Evolutionary conservation across 2,329 filamentous ascomycete species (phyloP).

Genomic region (Cladosporium sp.): DNA sequence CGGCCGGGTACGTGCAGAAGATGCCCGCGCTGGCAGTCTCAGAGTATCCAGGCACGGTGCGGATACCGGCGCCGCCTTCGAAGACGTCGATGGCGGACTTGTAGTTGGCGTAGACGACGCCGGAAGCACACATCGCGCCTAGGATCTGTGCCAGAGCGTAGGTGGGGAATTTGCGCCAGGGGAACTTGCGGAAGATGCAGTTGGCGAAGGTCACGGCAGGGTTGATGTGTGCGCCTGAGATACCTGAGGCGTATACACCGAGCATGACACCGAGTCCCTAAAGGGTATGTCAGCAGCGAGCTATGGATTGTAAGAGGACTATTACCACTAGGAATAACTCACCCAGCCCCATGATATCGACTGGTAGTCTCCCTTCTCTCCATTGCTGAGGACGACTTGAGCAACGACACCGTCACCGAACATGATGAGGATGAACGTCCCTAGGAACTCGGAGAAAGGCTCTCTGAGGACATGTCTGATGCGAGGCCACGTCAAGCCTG

Average conservation of each 20-base stretch:
- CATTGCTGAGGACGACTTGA: constrained; percentile 62
- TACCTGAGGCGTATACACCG: constrained; percentile 48
- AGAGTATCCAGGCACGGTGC: constrained; percentile 57
- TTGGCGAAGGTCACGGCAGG: constrained; percentile 68
- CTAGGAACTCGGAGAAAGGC: constrained; percentile 67
- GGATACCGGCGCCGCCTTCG: constrained; percentile 55
- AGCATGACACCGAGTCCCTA: constrained; percentile 66
- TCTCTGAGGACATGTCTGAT: constrained; percentile 56
- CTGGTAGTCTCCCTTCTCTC: constrained; percentile 52
- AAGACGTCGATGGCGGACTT: constrained; percentile 36
- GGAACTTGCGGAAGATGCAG: constrained; percentile 65
- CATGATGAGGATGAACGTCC: constrained; percentile 66
- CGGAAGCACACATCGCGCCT: constrained; percentile 62
- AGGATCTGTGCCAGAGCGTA: constrained; percentile 61
- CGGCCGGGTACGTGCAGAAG: constrained; percentile 71
- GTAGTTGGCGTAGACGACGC: constrained; percentile 48
- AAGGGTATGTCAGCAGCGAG: constrained; percentile 19
- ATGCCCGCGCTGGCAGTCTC: constrained; percentile 65
- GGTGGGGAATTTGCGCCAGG: constrained; percentile 65
- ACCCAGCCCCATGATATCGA: constrained; percentile 51
- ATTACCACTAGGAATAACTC: not conserved
- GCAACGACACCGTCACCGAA: constrained; percentile 70
- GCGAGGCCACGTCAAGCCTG: constrained; percentile 53
- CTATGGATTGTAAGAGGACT: not conserved
- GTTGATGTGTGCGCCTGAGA: constrained; percentile 39